Evolutionary conservation across 441 rosid genomes (phyloP), one percentile per base, ranked within the genome.

Genomic region (Populus hybrid): DNA sequence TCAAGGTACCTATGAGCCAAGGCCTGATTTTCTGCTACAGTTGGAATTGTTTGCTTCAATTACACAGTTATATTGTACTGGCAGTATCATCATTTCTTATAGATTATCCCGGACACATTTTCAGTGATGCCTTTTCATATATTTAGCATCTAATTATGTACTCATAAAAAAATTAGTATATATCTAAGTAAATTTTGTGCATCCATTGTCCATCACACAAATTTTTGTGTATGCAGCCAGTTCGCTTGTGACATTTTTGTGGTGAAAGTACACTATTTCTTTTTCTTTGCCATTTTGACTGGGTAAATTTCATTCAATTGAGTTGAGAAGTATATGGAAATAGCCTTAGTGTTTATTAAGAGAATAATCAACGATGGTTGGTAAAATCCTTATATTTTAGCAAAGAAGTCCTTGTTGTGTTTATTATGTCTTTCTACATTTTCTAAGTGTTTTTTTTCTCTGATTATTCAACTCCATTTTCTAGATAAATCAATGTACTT

Each of bases 1-100:
- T 82, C 46, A 79, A 90, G 95, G 99, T 94, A 82, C 64, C 76
- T 72, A 46, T 65, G 14, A 38, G 10, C 67, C 38, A 42, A 69
- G 24, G 28, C 23, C 5, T 40, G 71, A 57, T 66, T 64, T 66
- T 74, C 28, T 53, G 71, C 4, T 70, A 12, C 30, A 28, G 34
- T 34, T 79, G 70, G 20, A 69, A 10, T 32, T 32, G 36, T 79
- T 67, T 46, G 40, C 64, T 74, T 80, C 28, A 63, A n/a, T 10
- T 40, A 34, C 9, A 11, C 32, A 34, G 68, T 74, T 69, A 14
- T 23, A 26, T 36, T 59, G 34, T 66, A 7, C 65, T 28, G 30
- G 30, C 30, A 28, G 30, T 3, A 28, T 28, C 30, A 28, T 28
- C 30, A 28, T 28, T 28, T 28, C 30, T 28, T 28, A 28, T 28